Evolutionary conservation across 805 yeast genomes (phyloP), one percentile per base, ranked within the genome.

Genomic region (Starmerella stellata): DNA sequence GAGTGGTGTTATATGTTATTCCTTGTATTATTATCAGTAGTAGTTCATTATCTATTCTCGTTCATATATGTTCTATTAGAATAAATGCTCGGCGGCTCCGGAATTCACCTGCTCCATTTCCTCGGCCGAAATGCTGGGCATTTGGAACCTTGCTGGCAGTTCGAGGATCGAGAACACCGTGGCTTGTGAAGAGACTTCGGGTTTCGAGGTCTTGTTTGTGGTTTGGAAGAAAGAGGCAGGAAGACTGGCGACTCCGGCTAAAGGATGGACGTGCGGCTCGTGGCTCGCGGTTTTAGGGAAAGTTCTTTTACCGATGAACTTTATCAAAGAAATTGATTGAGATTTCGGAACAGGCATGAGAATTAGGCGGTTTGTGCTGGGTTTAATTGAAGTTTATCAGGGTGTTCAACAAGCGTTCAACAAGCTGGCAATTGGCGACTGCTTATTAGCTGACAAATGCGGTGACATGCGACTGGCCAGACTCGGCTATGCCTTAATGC

Each of bases 261-360:
- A 52, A 41, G 68, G 52, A 55, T 65, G 60, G 43, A 58, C 44
- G 42, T 60, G 43, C 34, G 59, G 59, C 49, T 68, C 38, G 64
- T 69, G 60, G 52, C 59, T 61, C 43, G 56, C 43, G 29, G 41
- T 39, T 21, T 45, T 47, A 55, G 23, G 63, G 53, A 56, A 34
- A 21, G 41, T 42, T 36, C 82, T 76, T 35, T 83, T 83, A 31
- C 95, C 95, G 35, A 82, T 70, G 55, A 87, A 87, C 53, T 76
- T 78, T 61, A 87, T 87, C 57, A 74, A 64, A 14, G 93, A 29
- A 13, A 29, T 95, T 19, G 57, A 51, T 40, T 59, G 52, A 35
- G 50, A 42, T 8, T 45, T 44, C 15, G 42, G 29, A 11, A 25
- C n/a, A 13, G 29, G 29, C 14, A 13, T 25, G n/a, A 13, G n/a